A percentile compares a stretch with the other conserved stretches of the same genome.
phyloP scores from a whole-genome alignment of 331 rosid genomes.

The Ulmus americana region DNA sequence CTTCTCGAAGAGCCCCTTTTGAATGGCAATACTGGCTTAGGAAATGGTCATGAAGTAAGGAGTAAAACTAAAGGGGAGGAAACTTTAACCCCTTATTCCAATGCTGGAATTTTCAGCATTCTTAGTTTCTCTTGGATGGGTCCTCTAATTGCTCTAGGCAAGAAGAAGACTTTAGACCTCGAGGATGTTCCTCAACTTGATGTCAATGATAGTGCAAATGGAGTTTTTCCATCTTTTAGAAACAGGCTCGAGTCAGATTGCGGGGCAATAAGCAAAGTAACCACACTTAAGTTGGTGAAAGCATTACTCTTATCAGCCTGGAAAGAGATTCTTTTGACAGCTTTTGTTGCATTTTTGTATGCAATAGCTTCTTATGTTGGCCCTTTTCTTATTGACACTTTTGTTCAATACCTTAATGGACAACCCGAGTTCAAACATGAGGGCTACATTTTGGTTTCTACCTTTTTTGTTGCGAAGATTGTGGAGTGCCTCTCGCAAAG shows the following conservation, averaged over 20 bases:
- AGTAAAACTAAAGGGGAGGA: conserved; percentile 44
- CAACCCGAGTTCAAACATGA: conserved; percentile 41
- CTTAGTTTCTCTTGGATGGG: conserved; percentile 77
- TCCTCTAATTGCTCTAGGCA: conserved; percentile 56
- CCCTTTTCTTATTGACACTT: conserved; percentile 64
- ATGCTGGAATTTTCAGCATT: conserved; percentile 69
- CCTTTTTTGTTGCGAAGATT: conserved; percentile 60
- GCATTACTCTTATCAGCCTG: conserved; percentile 40
- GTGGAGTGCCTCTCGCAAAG: conserved; percentile 52
- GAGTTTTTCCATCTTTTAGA: conserved; percentile 41
- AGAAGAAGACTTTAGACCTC: conserved; percentile 63
- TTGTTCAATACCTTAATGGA: conserved; percentile 80
- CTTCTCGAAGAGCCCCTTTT: conserved; percentile 58
- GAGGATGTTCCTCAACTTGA: conserved; percentile 85
- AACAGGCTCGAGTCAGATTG: conserved; percentile 44
- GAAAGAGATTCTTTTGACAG: conserved; percentile 58
- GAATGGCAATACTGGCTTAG: conserved; percentile 32
- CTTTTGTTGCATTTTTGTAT: conserved; percentile 27
- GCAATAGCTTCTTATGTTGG: conserved; percentile 70
- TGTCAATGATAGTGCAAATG: conserved; percentile 44
- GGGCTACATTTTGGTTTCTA: conserved; percentile 52
- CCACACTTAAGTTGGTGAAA: conserved; percentile 53
- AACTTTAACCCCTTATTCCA: conserved; percentile 60
- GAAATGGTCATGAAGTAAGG: conserved; percentile 20
- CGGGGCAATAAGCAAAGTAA: conserved; percentile 39